Base-by-base conservation (phyloP, 164 flowering plant genomes). In the Sextonia rubra region DNA sequence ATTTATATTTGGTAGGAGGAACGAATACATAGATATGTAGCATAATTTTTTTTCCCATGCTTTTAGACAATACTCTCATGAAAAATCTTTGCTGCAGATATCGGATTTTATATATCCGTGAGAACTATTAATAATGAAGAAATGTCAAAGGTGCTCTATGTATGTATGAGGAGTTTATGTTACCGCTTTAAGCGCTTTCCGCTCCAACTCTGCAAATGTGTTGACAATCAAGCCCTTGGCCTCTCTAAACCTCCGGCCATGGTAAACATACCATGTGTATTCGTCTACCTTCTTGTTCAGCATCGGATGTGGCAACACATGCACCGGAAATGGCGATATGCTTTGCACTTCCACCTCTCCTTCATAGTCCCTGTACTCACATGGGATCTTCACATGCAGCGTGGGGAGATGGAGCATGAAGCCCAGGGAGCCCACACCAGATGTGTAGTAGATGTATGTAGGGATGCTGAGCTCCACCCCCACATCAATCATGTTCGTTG, bases 321-420 rank as follows among this genome's bases (percentile, higher is more conserved):
- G 20, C 18, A 71, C 66, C 17, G 71, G 67, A 37, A 74, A 8
- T 15, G 76, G 66, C 2, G 26, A 15, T 66, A 68, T 12, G 12
- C 76, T 71, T 20, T 66, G 71, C 37, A 74, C 17, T 29, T 67
- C 71, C 22, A 68, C 15, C 12, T 67, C 44, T 6, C 27, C 66
- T n/a, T 67, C 9, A 24, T 32, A 37, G 7, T 74, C 76, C 5
- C 6, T 27, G 20, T 58, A 60, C 9, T 58, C 56, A 17, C 32
- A 22, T 3, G 47, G 29, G n/a, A 60, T 60, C 26, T 30, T 37
- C 14, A 1, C 4, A 14, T 70, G 25, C 9, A 70, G 64, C 44
- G 49, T 64, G 11, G 74, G 71, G 44, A 74, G 76, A 14, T 68
- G 26, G 71, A 74, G 76, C 71, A 74, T 67, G 71, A 74, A 60